Percentiles rank a stretch among this genome's conserved stretches.
phyloP scores from a whole-genome alignment of 805 yeast species.

The Candida verbasci region DNA sequence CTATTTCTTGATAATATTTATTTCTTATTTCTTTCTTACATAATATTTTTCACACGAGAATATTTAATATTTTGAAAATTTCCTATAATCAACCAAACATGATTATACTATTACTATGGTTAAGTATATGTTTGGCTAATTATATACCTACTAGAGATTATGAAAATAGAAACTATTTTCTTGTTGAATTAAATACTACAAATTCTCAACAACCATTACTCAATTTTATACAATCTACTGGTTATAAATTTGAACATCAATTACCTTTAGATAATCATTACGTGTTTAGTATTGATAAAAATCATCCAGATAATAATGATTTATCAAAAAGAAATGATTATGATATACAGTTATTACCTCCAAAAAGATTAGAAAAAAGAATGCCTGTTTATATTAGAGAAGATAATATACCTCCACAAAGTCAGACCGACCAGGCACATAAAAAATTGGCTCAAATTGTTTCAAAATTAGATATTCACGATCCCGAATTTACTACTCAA shows the following conservation, averaged over 20 bases:
- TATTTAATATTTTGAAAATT: background rate
- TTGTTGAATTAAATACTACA: constrained; percentile 48
- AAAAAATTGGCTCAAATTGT: constrained; percentile 44
- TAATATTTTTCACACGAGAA: background rate
- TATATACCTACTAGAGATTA: constrained; percentile 40
- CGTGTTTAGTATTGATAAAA: constrained; percentile 56
- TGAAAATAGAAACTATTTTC: constrained; percentile 50
- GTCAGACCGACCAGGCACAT: constrained; percentile 47
- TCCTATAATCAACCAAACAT: constrained; percentile 3
- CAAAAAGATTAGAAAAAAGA: constrained; percentile 51
- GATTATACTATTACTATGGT: constrained; percentile 4
- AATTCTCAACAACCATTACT: constrained; percentile 19
- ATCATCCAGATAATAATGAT: constrained; percentile 25
- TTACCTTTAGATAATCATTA: constrained; percentile 58
- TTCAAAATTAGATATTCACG: constrained; percentile 58
- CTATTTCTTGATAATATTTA: background rate
- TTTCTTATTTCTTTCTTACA: background rate
- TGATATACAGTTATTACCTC: constrained; percentile 50
- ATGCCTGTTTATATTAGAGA: constrained; percentile 40
- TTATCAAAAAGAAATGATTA: constrained; percentile 33
- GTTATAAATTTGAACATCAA: constrained; percentile 54
- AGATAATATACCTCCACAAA: background rate
- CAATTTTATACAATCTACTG: constrained; percentile 38
- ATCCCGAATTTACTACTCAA: constrained; percentile 79
- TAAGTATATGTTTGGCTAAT: constrained; percentile 3